Conservation (phyloP, 2,329 filamentous ascomycete genomes). For the Venturia asperata region DNA sequence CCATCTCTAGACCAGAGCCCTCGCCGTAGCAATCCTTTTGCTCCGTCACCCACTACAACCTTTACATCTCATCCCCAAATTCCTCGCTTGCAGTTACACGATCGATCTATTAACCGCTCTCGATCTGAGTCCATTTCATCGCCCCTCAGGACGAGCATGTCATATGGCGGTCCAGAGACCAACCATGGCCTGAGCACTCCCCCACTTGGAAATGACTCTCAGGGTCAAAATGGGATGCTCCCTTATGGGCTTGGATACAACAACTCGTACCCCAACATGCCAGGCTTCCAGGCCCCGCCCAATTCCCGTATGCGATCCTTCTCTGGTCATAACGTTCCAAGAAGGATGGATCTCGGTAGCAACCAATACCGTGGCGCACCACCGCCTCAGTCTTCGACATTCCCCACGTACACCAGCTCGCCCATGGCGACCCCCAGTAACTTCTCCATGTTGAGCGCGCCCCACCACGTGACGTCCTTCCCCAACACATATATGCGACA, state of each 20-base stretch:
- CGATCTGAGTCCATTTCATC: conserved; percentile 39
- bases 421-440: conserved; percentile 34
- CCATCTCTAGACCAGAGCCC: conserved; percentile 21
- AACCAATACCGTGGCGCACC: conserved; percentile 31
- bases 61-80: conserved; percentile 35
- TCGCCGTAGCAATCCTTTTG: conserved; percentile 34
- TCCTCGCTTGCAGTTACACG: conserved; percentile 39
- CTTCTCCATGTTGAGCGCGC: conserved; percentile 34
- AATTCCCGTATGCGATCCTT: conserved; percentile 34
- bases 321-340: conserved; percentile 30
- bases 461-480: conserved; percentile 34
- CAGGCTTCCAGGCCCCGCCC: conserved; percentile 32
- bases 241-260: conserved; percentile 20
- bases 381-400: conserved; percentile 34
- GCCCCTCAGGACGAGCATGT: conserved; percentile 41
- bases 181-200: conserved; percentile 24
- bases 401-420: conserved; percentile 35
- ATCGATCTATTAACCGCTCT: conserved; percentile 33
- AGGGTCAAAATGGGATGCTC: conserved; percentile 24
- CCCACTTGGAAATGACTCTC: conserved; percentile 22
- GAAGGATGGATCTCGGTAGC: conserved; percentile 36
- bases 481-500: conserved; percentile 32
- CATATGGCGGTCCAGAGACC: conserved; percentile 31
- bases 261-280: conserved; percentile 31
- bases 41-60: conserved; percentile 28